Percentiles rank a stretch among this genome's conserved stretches.
Conservation (phyloP, 2,329 filamentous ascomycete species). For the Rhinocladiella mackenziei region DNA sequence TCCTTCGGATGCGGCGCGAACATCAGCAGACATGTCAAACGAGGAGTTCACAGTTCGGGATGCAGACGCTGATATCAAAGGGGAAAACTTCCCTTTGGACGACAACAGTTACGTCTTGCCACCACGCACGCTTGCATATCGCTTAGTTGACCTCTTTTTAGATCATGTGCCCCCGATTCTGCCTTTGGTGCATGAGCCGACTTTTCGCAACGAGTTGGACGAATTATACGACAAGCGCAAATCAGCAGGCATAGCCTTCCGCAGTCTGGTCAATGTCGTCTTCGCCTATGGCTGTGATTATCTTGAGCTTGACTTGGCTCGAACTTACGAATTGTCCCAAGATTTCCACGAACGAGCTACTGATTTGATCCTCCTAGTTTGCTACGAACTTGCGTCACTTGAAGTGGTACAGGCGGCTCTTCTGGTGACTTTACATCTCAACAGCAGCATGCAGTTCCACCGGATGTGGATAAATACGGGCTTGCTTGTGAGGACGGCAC, state of each 20-base stretch:
- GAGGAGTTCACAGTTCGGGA: not conserved
- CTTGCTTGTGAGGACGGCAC: slow-evolving; percentile 3
- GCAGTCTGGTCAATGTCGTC: slow-evolving; percentile 3
- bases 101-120: not conserved
- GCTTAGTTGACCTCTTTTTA: slow-evolving; percentile 5
- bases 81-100: slow-evolving; percentile 1
- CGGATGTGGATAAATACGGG: slow-evolving; percentile 8
- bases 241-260: slow-evolving; percentile 4
- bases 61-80: not conserved
- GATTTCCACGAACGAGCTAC: slow-evolving; percentile 5
- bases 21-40: not conserved
- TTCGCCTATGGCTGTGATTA: slow-evolving; percentile 8
- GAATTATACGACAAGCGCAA: not conserved
- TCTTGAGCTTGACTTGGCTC: not conserved
- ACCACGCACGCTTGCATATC: not conserved
- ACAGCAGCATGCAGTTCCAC: slow-evolving; percentile 9
- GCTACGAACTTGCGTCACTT: slow-evolving; percentile 4
- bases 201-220: slow-evolving; percentile 3
- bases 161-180: slow-evolving; percentile 1
- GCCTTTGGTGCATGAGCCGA: slow-evolving; percentile 2
- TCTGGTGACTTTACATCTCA: slow-evolving; percentile 7
- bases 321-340: slow-evolving; percentile 4
- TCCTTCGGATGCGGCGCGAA: not conserved
- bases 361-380: slow-evolving; percentile 6
- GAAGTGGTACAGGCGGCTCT: slow-evolving; percentile 7